Conservation (phyloP, 495 filamentous ascomycete genomes). For the Penicillium taxi region DNA sequence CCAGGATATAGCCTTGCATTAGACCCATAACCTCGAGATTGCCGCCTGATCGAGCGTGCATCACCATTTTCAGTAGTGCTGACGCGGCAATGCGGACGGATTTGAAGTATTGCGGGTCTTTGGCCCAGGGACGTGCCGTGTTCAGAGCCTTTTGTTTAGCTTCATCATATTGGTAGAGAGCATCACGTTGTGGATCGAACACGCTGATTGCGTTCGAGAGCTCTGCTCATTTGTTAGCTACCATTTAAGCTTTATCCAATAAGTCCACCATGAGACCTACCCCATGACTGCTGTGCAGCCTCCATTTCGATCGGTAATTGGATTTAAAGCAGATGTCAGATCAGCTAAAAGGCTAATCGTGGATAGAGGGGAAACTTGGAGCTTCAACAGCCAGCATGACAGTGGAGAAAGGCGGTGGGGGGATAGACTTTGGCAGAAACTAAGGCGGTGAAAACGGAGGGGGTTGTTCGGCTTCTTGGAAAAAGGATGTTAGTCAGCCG, state of each 20-base stretch:
- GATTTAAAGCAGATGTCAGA: background rate
- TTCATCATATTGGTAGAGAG: conserved; percentile 76
- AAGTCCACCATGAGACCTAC: conserved; percentile 35
- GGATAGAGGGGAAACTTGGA: conserved; percentile 11
- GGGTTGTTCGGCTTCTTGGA: no score
- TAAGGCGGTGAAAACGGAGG: no score
- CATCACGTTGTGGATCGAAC: conserved; percentile 78
- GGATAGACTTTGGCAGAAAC: background rate
- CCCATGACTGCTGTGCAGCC: conserved; percentile 54
- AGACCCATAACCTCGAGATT: conserved; percentile 94
- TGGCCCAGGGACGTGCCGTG: conserved; percentile 65
- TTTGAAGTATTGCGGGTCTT: conserved; percentile 86
- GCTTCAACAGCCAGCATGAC: conserved; percentile 8
- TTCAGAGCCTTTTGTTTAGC: conserved; percentile 51
- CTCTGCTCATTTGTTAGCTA: conserved; percentile 46
- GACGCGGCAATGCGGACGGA: conserved; percentile 86
- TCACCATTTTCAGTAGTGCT: conserved; percentile 97
- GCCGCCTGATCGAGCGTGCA: conserved; percentile 92
- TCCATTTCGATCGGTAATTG: conserved; percentile 41
- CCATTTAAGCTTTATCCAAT: conserved; percentile 3
- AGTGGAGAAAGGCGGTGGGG: conserved; percentile 20
- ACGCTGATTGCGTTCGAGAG: conserved; percentile 79
- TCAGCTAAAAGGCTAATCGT: conserved; percentile 2
- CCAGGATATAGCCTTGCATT: conserved; percentile 87
- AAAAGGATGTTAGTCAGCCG: conserved; percentile 32